Base-by-base conservation (phyloP, 2,329 filamentous ascomycete genomes). In the Amesomyces nigricolor region DNA sequence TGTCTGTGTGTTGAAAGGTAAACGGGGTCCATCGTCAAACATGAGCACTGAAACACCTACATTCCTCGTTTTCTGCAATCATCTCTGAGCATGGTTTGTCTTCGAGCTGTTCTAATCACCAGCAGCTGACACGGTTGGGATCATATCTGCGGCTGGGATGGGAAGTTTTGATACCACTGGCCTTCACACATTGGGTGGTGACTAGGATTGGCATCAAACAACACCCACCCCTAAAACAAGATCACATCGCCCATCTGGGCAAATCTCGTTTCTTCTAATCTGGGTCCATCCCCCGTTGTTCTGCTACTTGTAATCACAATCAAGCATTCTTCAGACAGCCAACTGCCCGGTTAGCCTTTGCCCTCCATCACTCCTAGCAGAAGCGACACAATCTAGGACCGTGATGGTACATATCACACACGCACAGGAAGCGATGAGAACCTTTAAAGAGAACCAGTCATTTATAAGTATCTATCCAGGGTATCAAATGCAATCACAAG, bases 1-100 rank as follows among this genome's bases (percentile, higher is more conserved):
- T 39, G 52, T 38, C 46, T 35, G 30, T 45, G 39, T 45, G 45
- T 54, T 46, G 40, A 46, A 46, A n/a, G 14, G 40, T 40, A 38
- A 4, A 16, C 10, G n/a, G 30, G 39, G 19, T 16, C 38, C 17
- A 16, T 30, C 32, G n/a, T 38, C 17, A 13, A 11, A 38, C 5
- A 17, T 16, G 19, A 8, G 11, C 1, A 29, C 38, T 48, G 38
- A 46, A 48, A 48, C 47, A 43, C n/a, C 9, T 8, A 35, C 40
- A 32, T 44, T 17, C 51, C 35, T 7, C 11, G 22, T 16, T 32
- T n/a, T n/a, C 19, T 26, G n/a, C 11, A 17, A n/a, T 16, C 51
- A 47, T 46, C 40, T 35, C 40, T 47, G 22, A 9, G 8, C 17
- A 13, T 13, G 14, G 42, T 26, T 11, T 17, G 22, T n/a, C n/a